Base-by-base conservation (phyloP, 2,329 filamentous ascomycete species). In the Cladophialophora carrionii region DNA sequence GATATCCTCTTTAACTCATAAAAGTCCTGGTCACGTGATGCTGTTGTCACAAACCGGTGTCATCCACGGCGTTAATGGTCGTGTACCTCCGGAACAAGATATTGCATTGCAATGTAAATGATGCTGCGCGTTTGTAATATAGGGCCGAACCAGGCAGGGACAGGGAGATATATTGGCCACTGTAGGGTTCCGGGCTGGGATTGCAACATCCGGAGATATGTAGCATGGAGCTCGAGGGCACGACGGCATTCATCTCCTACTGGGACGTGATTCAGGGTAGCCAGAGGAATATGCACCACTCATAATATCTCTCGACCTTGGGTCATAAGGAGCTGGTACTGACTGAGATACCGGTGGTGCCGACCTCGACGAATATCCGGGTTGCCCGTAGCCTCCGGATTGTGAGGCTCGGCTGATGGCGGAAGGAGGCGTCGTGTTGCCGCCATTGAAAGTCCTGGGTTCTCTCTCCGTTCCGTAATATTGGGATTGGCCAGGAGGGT, bases 391-490 rank as follows among this genome's bases (percentile, higher is more conserved):
- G 22, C 58, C 70, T 46, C 63, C 58, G n/a, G 59, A 29, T 29
- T 61, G 65, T 17, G 48, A 48, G 31, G 57, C 26, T 51, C 68
- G 59, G 46, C 61, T 68, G 31, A 67, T 65, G 24, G 66, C 57
- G n/a, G 66, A 59, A n/a, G 70, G 68, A 24, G 70, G 68, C 8
- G 70, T 68, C 7, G 61, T 62, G 31, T 63, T 67, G 12, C 64
- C 70, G 14, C 61, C 62, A 55, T 54, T 56, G 29, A 68, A 65
- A 14, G 65, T 66, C 58, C 70, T 65, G 24, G 70, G 70, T 51
- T 71, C 70, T 64, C 65, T 63, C 31, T 69, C 65, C 31, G 67
- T 24, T 60, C 58, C 63, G 48, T 68, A 68, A 41, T 68, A 70
- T 48, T 59, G 49, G 26, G 67, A 52, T 58, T 70, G 69, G n/a